Conservation (phyloP, 1,284 basidiomycete species). For the Exobasidium rhododendri region DNA sequence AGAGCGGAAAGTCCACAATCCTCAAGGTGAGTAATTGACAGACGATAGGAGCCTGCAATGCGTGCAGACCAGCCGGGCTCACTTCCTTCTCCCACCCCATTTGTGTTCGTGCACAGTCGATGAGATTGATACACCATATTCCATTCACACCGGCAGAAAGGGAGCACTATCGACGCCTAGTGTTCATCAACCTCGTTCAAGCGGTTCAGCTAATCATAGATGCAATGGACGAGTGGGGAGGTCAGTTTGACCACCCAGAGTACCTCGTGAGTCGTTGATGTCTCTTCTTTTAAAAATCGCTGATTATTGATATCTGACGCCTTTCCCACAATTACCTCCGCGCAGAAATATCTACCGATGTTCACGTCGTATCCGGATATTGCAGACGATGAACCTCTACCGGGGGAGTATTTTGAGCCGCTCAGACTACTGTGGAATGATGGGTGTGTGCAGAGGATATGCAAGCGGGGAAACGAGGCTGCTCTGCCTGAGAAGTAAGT, state of each 20-base stretch:
- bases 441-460: constrained; percentile 69
- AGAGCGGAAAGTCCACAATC: constrained; percentile 87
- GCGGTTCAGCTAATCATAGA: constrained; percentile 80
- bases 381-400: constrained; percentile 75
- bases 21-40: constrained; percentile 65
- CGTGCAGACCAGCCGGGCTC: constrained; percentile 20
- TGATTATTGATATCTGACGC: constrained; percentile 5
- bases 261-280: constrained; percentile 20
- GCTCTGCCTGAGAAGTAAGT: constrained; percentile 73
- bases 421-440: constrained; percentile 76
- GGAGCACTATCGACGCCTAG: constrained; percentile 71
- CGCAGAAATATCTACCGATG: constrained; percentile 27
- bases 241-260: constrained; percentile 64
- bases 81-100: too few species aligned
- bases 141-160: constrained; percentile 73
- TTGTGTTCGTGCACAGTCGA: constrained; percentile 75
- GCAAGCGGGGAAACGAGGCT: constrained; percentile 74
- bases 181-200: constrained; percentile 83
- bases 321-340: constrained; percentile 24
- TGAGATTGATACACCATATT: constrained; percentile 78
- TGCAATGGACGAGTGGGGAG: constrained; percentile 80
- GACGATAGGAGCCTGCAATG: constrained; percentile 9
- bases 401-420: constrained; percentile 64
- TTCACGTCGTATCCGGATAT: constrained; percentile 44
- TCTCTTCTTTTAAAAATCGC: too few species aligned